Conservation (phyloP, 1,284 basidiomycete species). For the Marasmius oreades region DNA sequence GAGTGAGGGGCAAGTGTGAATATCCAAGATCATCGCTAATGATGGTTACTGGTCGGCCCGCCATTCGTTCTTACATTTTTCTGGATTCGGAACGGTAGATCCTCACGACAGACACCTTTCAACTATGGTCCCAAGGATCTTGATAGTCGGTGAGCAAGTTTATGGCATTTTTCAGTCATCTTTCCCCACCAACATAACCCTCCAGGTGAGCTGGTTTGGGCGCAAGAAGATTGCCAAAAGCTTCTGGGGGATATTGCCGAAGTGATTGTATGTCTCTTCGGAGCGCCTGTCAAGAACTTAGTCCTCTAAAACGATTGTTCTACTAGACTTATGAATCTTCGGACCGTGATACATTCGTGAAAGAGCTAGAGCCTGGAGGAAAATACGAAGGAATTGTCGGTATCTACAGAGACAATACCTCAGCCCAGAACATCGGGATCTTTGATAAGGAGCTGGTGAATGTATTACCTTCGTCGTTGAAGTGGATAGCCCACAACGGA, state of each 20-base stretch:
- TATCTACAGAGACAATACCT: conserved; percentile 77
- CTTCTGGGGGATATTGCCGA: conserved; percentile 70
- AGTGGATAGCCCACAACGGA: conserved; percentile 92
- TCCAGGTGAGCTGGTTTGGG: conserved; percentile 74
- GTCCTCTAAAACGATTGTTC: neutral
- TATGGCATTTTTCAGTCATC: neutral
- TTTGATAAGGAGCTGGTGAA: conserved; percentile 80
- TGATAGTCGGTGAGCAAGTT: conserved; percentile 39
- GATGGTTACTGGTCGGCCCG: too few relatives aligned
- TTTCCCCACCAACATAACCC: neutral
- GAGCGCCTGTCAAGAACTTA: neutral
- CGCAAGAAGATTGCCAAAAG: conserved; percentile 66
- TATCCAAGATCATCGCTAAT: too few relatives aligned
- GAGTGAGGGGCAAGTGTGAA: too few relatives aligned
- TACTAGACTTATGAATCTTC: conserved; percentile 63
- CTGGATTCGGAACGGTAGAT: too few relatives aligned
- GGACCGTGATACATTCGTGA: conserved; percentile 66
- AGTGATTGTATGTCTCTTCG: conserved; percentile 60
- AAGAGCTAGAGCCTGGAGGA: conserved; percentile 57
- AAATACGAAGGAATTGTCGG: conserved; percentile 77
- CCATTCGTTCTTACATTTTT: too few relatives aligned
- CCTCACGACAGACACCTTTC: too few relatives aligned
- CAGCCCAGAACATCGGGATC: conserved; percentile 62
- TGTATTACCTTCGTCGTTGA: conserved; percentile 62
- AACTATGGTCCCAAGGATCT: conserved; percentile 39